Evolutionary conservation across 495 filamentous ascomycete species (phyloP).

Genomic region (Penicillium daleae): DNA sequence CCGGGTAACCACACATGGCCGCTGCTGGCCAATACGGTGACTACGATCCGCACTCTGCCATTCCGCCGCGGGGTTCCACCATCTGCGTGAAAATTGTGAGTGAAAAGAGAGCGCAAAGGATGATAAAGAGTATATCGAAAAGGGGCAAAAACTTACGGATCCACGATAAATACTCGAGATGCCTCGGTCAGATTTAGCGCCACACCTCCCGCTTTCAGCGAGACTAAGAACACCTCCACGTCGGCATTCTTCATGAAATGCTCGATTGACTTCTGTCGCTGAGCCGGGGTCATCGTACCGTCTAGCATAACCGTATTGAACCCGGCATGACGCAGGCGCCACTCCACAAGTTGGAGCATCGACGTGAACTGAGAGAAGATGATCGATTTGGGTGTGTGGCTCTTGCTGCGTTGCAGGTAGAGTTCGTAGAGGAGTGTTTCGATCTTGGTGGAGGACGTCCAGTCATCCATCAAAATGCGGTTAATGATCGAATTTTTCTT

Average conservation of each 20-base stretch:
- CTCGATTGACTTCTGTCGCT: slow-evolving; percentile 87
- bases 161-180: slow-evolving; percentile 90
- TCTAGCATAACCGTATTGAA: slow-evolving; percentile 98
- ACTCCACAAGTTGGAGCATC: slow-evolving; percentile 83
- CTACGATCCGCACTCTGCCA: slow-evolving; percentile 97
- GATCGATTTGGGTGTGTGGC: slow-evolving; percentile 87
- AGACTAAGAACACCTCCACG: slow-evolving; percentile 93
- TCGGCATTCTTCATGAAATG: slow-evolving; percentile 94
- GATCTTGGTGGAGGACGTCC: slow-evolving; percentile 97
- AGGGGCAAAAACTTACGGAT: slow-evolving; percentile 68
- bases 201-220: slow-evolving; percentile 92
- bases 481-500: slow-evolving; percentile 98
- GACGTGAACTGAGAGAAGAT: slow-evolving; percentile 75
- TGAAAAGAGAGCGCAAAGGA: neutral
- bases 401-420: slow-evolving; percentile 83
- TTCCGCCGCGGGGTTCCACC: slow-evolving; percentile 98
- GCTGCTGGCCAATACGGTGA: slow-evolving; percentile 93
- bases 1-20: slow-evolving; percentile 91
- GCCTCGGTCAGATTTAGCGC: slow-evolving; percentile 95
- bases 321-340: slow-evolving; percentile 90
- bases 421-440: slow-evolving; percentile 94
- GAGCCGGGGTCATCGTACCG: slow-evolving; percentile 90
- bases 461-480: slow-evolving; percentile 94
- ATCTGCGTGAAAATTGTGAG: slow-evolving; percentile 52
- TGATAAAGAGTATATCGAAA: neutral